These are phyloP conservation scores for Dictyostelium intermedium DNA, from an alignment of 78 protist species.

Conservation along the genomic window DNA sequence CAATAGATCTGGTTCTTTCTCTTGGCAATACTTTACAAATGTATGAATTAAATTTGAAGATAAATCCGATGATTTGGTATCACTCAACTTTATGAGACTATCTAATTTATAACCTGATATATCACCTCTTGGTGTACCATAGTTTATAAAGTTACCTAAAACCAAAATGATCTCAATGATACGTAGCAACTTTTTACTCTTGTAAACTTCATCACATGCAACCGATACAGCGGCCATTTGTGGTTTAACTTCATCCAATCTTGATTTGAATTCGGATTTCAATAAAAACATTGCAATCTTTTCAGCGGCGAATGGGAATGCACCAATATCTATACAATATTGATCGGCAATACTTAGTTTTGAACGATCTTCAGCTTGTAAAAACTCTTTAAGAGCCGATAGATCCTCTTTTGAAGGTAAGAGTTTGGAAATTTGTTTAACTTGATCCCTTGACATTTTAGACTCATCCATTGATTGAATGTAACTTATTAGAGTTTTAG, in stretches of 20 bases:
- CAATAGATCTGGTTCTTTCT: constrained; percentile 8
- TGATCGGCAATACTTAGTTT: constrained; percentile 52
- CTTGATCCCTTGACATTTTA: constrained; percentile 26
- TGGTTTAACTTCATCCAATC: constrained; percentile 44
- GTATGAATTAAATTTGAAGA: constrained; percentile 53
- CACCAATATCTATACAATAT: constrained; percentile 60
- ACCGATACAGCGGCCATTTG: constrained; percentile 50
- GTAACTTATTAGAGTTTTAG: neutral
- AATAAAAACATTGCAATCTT: constrained; percentile 33
- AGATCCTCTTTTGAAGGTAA: constrained; percentile 62
- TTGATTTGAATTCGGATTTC: neutral
- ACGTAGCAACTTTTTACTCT: constrained; percentile 15
- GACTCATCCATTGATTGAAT: constrained; percentile 53
- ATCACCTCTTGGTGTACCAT: constrained; percentile 78
- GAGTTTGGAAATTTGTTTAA: constrained; percentile 50
- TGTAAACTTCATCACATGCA: constrained; percentile 53
- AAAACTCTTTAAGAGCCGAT: constrained; percentile 24
- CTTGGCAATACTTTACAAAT: constrained; percentile 29
- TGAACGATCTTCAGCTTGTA: constrained; percentile 36
- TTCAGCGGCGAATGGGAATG: constrained; percentile 24
- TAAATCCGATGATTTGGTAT: constrained; percentile 70
- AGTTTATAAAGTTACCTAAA: constrained; percentile 75
- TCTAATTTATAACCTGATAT: constrained; percentile 70
- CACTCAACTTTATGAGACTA: constrained; percentile 35
- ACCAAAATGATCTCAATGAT: constrained; percentile 65